Percentiles rank a stretch among this genome's conserved stretches.
phyloP scores from a whole-genome alignment of 768 basidiomycete species.

The Tubosaeta sp. region DNA sequence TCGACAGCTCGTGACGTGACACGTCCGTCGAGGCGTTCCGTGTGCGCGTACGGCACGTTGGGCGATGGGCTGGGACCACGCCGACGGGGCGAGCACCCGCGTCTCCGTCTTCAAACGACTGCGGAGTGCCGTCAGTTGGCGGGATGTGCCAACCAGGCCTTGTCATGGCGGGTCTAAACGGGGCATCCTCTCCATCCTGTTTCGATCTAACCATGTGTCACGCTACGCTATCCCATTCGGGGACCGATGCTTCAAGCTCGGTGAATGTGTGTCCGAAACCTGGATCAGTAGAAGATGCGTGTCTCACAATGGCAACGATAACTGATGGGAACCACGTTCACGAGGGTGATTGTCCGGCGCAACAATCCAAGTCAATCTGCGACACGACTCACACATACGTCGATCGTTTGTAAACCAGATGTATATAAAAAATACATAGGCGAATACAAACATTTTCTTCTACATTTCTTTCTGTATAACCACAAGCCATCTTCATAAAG shows the following conservation, averaged over 20 bases:
- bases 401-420: conserved; percentile 17
- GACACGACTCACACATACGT: neutral
- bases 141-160: too few species aligned
- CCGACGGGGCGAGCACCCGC: too few species aligned
- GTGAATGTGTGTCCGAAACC: neutral
- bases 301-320: neutral
- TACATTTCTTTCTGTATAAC: conserved; percentile 12
- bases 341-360: too few species aligned
- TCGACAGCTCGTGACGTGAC: neutral
- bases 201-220: neutral
- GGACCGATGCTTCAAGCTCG: neutral
- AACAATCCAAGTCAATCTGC: too few species aligned
- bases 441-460: conserved; percentile 27
- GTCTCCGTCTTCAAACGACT: too few species aligned
- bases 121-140: too few species aligned
- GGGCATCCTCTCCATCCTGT: neutral
- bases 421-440: conserved; percentile 21
- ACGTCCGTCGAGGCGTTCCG: neutral
- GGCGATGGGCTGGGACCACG: too few species aligned
- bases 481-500: neutral
- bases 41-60: too few species aligned
- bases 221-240: neutral
- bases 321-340: neutral
- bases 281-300: neutral
- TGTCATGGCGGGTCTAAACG: neutral